Conservation (phyloP, 495 filamentous ascomycete genomes). For the Talaromyces stipitatus region DNA sequence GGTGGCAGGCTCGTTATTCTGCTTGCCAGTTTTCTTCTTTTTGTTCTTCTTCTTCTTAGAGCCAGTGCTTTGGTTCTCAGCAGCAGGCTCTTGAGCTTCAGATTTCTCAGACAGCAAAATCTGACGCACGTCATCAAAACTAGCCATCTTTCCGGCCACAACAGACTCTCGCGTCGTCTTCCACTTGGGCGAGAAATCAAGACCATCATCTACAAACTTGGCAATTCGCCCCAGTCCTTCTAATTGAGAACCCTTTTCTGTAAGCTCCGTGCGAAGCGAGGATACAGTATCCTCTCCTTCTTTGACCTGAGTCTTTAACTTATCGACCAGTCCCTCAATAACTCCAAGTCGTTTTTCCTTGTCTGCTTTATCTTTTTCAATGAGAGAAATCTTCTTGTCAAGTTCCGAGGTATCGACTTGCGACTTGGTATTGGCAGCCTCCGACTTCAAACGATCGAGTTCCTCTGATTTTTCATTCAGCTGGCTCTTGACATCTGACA, state of each 20-base stretch:
- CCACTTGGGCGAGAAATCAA: slow-evolving; percentile 30
- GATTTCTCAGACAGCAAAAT: slow-evolving; percentile 20
- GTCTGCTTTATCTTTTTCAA: slow-evolving; percentile 33
- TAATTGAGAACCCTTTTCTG: slow-evolving; percentile 21
- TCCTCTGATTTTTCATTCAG: slow-evolving; percentile 49
- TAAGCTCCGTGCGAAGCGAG: slow-evolving; percentile 32
- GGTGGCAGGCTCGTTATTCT: slow-evolving; percentile 29
- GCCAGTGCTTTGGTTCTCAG: slow-evolving; percentile 13
- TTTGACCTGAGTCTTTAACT: slow-evolving; percentile 41
- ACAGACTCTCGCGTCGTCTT: slow-evolving; percentile 26
- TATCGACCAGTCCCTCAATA: slow-evolving; percentile 45
- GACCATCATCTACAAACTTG: slow-evolving; percentile 27
- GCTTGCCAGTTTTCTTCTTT: slow-evolving; percentile 38
- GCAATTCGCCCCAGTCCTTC: slow-evolving; percentile 25
- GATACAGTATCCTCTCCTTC: slow-evolving; percentile 40
- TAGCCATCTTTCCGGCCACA: slow-evolving; percentile 14
- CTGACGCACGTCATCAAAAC: slow-evolving; percentile 30
- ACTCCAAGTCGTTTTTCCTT: slow-evolving; percentile 44
- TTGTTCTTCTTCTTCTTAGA: slow-evolving; percentile 71
- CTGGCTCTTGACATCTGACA: slow-evolving; percentile 45
- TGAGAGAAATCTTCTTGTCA: slow-evolving; percentile 20
- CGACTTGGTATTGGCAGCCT: slow-evolving; percentile 30
- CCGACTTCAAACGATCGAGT: slow-evolving; percentile 37
- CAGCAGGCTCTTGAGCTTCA: not conserved
- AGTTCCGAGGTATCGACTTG: slow-evolving; percentile 16